A percentile compares a stretch with the other conserved stretches of the same genome.
These are phyloP conservation scores for Aureobasidium namibiae DNA, from an alignment of 2,329 filamentous ascomycete species.

Conservation along the genomic window DNA sequence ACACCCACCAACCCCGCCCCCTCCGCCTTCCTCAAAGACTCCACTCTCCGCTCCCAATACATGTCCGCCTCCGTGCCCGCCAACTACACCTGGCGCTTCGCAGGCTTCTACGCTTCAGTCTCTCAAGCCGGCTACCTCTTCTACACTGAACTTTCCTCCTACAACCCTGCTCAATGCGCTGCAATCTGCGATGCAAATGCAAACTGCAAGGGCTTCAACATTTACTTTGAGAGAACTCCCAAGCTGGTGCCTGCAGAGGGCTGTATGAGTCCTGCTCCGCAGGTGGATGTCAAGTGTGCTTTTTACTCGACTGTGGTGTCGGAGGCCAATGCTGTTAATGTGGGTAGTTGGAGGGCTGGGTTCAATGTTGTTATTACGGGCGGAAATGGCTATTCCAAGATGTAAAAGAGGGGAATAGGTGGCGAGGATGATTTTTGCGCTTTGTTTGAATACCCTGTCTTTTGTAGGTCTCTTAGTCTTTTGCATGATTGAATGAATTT, in stretches of 20 bases:
- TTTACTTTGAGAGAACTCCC: conserved; percentile 28
- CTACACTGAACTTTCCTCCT: conserved; percentile 23
- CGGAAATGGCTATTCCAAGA: conserved; percentile 23
- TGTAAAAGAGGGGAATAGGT: background rate
- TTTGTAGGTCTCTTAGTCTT: too few relatives aligned
- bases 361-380: conserved; percentile 24
- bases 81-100: conserved; percentile 20
- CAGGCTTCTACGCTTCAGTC: conserved; percentile 16
- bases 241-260: conserved; percentile 22
- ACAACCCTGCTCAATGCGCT: conserved; percentile 26
- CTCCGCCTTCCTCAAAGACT: conserved; percentile 9
- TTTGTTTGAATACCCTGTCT: too few relatives aligned
- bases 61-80: conserved; percentile 17
- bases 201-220: conserved; percentile 29
- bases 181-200: conserved; percentile 24
- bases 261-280: conserved; percentile 29
- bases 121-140: conserved; percentile 17
- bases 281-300: conserved; percentile 33
- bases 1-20: conserved; percentile 7
- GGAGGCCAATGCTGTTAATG: conserved; percentile 21
- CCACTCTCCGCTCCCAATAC: background rate
- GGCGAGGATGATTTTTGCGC: too few relatives aligned
- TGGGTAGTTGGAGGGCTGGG: conserved; percentile 19
- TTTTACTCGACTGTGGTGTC: conserved; percentile 29
- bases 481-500: too few relatives aligned